Base-by-base conservation (phyloP, 2,329 filamentous ascomycete genomes). In the Phoma sp. region DNA sequence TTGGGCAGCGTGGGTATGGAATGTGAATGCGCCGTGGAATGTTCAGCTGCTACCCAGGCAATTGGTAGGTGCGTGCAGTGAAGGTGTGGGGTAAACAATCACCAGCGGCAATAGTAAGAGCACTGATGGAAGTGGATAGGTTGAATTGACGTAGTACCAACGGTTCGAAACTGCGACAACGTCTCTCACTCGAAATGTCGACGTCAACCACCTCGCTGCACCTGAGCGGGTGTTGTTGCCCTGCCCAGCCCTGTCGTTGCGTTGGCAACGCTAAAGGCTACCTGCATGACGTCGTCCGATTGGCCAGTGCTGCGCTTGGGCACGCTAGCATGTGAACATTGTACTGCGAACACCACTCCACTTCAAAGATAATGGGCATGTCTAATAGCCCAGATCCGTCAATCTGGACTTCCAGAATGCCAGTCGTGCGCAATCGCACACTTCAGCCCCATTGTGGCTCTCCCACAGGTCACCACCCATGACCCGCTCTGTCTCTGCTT, bases 21-120 rank as follows among this genome's bases (percentile, higher is more conserved):
- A 67, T 66, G 65, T 52, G 64, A 57, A 49, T 50, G 46, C 23
- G 33, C 46, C 54, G 47, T 52, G 56, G 46, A 55, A 53, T 56
- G 50, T 40, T 28, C 47, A 53, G 56, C 47, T 43, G 45, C 14
- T 28, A 28, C 50, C 30, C n/a, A n/a, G n/a, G n/a, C n/a, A n/a
- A n/a, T n/a, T n/a, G 26, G 20, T 28, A 15, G 36, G 34, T 4
- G 25, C 36, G 47, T 37, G 23, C 40, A 30, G 47, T 50, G 53
- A 50, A 42, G 17, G 47, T 42, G 53, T 50, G 46, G 53, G 47
- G 53, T 50, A 42, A 55, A 47, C 52, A 49, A 50, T 42, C 47
- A 47, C 53, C 40, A 40, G 25, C 29, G 25, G 23, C 17, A 26
- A 20, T 14, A 28, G 23, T n/a, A 21, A 33, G 12, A 11, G 18